Evolutionary conservation across 169 alveolate genomes (phyloP).

Genomic region (Blepharisma undulans): DNA sequence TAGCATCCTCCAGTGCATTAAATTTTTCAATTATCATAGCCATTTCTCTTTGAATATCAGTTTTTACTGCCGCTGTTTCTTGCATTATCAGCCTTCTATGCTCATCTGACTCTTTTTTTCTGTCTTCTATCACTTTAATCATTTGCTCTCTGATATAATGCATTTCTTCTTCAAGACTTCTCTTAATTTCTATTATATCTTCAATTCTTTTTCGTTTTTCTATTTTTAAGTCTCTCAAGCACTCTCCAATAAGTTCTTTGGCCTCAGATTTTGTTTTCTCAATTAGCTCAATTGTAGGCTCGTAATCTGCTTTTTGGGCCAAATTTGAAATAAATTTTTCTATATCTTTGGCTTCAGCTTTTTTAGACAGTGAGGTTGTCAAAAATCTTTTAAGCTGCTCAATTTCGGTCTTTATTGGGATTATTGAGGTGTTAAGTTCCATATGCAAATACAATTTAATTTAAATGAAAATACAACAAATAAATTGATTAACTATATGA

Average conservation of each 20-base stretch:
- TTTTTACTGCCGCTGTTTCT: neutral
- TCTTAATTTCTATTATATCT: neutral
- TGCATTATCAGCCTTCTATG: neutral
- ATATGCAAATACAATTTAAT: no score
- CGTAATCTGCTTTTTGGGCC: conserved; percentile 19
- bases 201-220: neutral
- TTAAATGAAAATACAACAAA: neutral
- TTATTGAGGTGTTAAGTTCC: neutral
- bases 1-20: neutral
- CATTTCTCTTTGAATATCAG: neutral
- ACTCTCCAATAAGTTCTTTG: neutral
- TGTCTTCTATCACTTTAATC: neutral
- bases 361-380: neutral
- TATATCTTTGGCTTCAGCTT: conserved; percentile 32
- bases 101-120: neutral
- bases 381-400: neutral
- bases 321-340: neutral
- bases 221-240: neutral
- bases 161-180: neutral
- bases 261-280: conserved; percentile 1
- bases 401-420: conserved; percentile 14
- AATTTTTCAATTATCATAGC: neutral
- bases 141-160: neutral
- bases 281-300: conserved; percentile 2
- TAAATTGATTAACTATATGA: neutral